Base-by-base conservation (phyloP, 1,284 basidiomycete species). In the Naganishia albida region DNA sequence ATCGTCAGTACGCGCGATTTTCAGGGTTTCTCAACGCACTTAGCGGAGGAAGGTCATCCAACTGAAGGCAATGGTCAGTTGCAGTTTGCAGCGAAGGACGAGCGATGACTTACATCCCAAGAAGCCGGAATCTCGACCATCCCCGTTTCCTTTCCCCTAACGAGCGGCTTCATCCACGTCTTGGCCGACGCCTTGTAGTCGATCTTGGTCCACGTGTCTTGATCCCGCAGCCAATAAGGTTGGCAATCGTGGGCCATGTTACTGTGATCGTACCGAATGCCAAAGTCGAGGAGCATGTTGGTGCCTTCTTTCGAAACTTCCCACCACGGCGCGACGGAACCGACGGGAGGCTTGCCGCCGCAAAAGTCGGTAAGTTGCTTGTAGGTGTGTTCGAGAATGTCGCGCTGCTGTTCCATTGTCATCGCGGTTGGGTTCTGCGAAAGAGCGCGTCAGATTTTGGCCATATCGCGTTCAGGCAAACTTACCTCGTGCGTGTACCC, bases 261-360 rank as follows among this genome's bases (percentile, higher is more conserved):
- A 2, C 86, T 88, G 73, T 89, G 87, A 42, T 62, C 88, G 72
- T 90, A 90, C 77, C 87, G 82, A 49, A 91, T 86, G 0, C 89
- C 89, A 72, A 88, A 87, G 25, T 87, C 85, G 18, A 89, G 81
- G 20, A 90, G 78, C 30, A 90, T 80, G n/a, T 85, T 78, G 0
- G 84, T 85, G 1, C 85, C 85, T 74, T 89, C 88, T 66, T 83
- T 84, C 77, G 84, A 87, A 1, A 84, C 85, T 74, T 91, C 88
- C 87, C 88, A 91, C 87, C 88, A 90, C 0, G 88, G 87, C 10
- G 88, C 87, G 40, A 89, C 87, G 64, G 81, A 81, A 16, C 86
- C 85, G 72, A 85, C 84, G 0, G 88, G 88, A 18, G 87, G 82
- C 26, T 85, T 79, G n/a, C 85, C 85, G 63, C 85, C 81, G 72